Evolutionary conservation across 768 basidiomycete species (phyloP).

Genomic region (Leucosporidium scottii): DNA sequence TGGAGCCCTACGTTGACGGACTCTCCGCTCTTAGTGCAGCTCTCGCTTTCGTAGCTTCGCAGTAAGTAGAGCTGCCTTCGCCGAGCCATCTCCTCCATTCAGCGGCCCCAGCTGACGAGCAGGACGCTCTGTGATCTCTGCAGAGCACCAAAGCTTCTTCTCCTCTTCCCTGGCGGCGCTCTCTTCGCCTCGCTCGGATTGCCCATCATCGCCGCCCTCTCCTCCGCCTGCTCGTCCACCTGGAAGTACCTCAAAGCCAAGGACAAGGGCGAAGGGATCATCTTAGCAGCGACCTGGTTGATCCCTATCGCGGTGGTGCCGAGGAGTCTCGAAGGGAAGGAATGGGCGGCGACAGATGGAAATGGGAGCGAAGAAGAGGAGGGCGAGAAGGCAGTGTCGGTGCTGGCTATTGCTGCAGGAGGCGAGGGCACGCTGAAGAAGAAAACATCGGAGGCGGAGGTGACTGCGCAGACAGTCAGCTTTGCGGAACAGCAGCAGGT

Average conservation of each 20-base stretch:
- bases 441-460: background rate
- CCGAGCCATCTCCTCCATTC: background rate
- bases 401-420: background rate
- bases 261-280: slow-evolving; percentile 12
- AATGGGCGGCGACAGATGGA: background rate
- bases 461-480: background rate
- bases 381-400: background rate
- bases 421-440: background rate
- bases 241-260: slow-evolving; percentile 11
- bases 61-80: background rate
- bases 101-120: background rate
- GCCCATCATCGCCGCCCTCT: slow-evolving; percentile 8
- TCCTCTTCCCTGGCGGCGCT: slow-evolving; percentile 1
- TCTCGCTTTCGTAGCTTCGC: slow-evolving; percentile 7
- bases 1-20: background rate
- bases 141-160: slow-evolving; percentile 8
- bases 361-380: background rate
- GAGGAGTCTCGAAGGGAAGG: background rate
- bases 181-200: slow-evolving; percentile 13
- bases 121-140: background rate
- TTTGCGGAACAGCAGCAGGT: background rate
- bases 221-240: background rate
- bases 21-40: slow-evolving; percentile 4
- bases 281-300: slow-evolving; percentile 17
- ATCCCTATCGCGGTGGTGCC: slow-evolving; percentile 14